Base-by-base conservation (phyloP, 129 eudicot genomes). In the Flaveria brownii region DNA sequence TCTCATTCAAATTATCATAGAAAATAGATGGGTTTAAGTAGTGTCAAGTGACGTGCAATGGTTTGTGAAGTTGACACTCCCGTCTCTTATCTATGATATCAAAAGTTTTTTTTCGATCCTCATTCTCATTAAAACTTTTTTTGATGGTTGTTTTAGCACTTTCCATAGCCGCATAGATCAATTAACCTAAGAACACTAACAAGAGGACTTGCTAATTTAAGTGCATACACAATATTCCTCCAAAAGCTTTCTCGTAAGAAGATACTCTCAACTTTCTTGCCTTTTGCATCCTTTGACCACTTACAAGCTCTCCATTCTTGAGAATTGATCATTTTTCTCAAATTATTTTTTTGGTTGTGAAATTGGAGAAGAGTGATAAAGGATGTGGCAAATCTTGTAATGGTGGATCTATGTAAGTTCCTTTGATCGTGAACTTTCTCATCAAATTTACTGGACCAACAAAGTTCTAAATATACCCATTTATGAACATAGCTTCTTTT, bases 221-320 rank as follows among this genome's bases (percentile, higher is more conserved):
- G 46, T 61, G 82, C 17, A 60, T 78, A 78, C 13, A 56, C 12
- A 25, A 71, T 70, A 28, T 71, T 68, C 63, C 14, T 60, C 82
- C 77, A 71, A 79, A 70, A 70, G 14, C 13, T 47, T 0, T 78
- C 71, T 60, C 26, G 49, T 57, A 22, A 57, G 8, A 25, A 57
- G n/a, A 49, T 49, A 49, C n/a, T 49, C 6, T 49, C 54, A 49
- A 14, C 17, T 49, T 14, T 49, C 17, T 12, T 49, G 17, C 4
- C 54, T 49, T 14, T 49, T 13, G 54, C 14, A 14, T 49, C 54
- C 28, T 49, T 49, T 49, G 17, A 13, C 54, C 54, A 49, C 17
- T 49, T 49, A 14, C n/a, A 13, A 13, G 14, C 17, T 49, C 17
- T 14, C 6, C 54, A 49, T 49, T 49, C 17, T 49, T 49, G 54